phyloP scores from a whole-genome alignment of 2,329 filamentous ascomycete species.

The Ampelomyces quisqualis region DNA sequence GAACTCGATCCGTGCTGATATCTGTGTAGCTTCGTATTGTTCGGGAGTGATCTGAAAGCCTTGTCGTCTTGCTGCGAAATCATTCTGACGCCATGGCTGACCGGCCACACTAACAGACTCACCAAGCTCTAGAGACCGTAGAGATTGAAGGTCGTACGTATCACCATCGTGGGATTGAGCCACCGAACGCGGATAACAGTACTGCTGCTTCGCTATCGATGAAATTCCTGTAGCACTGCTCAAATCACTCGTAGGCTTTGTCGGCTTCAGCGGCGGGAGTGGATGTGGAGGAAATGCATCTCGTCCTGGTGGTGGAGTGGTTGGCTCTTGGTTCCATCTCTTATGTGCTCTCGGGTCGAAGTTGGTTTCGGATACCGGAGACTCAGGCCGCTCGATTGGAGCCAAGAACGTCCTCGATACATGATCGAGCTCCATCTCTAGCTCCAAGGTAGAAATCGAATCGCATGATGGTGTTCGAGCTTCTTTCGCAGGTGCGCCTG shows the following conservation, averaged over 20 bases:
- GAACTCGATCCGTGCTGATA: neutral
- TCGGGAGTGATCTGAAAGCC: neutral
- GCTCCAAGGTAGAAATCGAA: too few relatives aligned
- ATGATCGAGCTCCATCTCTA: neutral
- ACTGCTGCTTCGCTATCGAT: neutral
- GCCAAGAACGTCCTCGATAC: neutral
- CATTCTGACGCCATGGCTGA: neutral
- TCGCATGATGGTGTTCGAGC: too few relatives aligned
- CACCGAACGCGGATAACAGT: neutral
- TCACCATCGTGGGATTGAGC: neutral
- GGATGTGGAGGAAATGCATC: neutral
- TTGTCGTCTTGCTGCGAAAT: neutral
- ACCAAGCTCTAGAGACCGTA: slow-evolving; percentile 2
- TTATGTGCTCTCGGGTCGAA: neutral
- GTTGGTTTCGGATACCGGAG: neutral
- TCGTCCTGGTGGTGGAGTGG: neutral
- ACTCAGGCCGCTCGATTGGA: neutral
- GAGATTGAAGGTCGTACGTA: slow-evolving; percentile 2
- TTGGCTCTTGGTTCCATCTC: neutral
- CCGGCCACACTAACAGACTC: slow-evolving; percentile 5
- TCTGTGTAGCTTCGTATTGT: neutral
- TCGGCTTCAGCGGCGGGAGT: neutral
- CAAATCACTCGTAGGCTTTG: neutral
- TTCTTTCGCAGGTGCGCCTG: too few relatives aligned
- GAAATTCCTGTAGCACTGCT: neutral